phyloP scores from a whole-genome alignment of 192 early-diverging fungal genomes.

The Blastocladiella britannica region DNA sequence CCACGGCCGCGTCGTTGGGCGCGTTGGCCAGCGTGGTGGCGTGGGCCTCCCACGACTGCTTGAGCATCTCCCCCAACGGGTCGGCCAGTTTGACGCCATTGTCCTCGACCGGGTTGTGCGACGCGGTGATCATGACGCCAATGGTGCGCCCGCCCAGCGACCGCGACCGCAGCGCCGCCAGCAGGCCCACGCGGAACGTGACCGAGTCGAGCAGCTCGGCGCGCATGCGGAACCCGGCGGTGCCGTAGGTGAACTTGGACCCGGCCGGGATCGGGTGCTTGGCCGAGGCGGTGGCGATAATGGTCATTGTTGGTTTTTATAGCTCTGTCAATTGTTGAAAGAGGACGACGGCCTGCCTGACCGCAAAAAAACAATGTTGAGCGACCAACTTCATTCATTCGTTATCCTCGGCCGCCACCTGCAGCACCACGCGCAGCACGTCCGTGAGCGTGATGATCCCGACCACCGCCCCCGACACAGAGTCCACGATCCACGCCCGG shows the following conservation, averaged over 20 bases:
- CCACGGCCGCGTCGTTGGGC: slow-evolving; percentile 33
- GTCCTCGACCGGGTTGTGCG: slow-evolving; percentile 88
- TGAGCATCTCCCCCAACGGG: slow-evolving; percentile 95
- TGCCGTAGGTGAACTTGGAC: slow-evolving; percentile 65
- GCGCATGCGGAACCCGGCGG: slow-evolving; percentile 91
- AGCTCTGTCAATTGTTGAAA: too few species aligned
- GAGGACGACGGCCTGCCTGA: too few species aligned
- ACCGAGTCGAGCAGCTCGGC: slow-evolving; percentile 77
- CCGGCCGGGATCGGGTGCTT: slow-evolving; percentile 48
- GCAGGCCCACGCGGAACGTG: slow-evolving; percentile 74
- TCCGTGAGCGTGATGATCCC: too few species aligned
- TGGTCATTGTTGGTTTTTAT: too few species aligned
- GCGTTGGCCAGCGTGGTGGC: slow-evolving; percentile 81
- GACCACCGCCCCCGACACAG: too few species aligned
- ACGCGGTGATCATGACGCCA: slow-evolving; percentile 97
- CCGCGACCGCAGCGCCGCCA: slow-evolving; percentile 81
- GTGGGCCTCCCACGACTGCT: slow-evolving; percentile 83
- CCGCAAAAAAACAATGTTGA: too few species aligned
- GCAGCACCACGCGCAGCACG: too few species aligned
- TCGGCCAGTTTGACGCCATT: slow-evolving; percentile 98
- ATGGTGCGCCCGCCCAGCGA: slow-evolving; percentile 61
- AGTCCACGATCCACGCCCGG: too few species aligned
- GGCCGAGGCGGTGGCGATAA: slow-evolving; percentile 24
- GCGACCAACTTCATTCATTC: too few species aligned
- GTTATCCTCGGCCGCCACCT: too few species aligned